Percentiles rank a stretch among this genome's conserved stretches.
These are phyloP conservation scores for Phytophthora foliorum DNA, from an alignment of 352 stramenopile species.

Conservation along the genomic window DNA sequence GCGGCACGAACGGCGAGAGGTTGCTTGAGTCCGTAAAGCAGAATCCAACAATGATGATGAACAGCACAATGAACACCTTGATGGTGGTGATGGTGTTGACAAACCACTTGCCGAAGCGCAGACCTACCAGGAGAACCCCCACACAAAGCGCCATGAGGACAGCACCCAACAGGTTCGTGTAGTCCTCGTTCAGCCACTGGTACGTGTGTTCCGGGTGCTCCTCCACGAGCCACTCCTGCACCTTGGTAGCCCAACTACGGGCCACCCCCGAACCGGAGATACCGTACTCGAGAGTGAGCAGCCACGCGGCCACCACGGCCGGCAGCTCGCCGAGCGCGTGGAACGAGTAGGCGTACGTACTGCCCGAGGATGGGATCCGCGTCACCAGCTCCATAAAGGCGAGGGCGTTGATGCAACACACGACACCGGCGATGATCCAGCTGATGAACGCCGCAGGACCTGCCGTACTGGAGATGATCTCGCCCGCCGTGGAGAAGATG, in stretches of 20 bases:
- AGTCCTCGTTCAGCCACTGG: constrained; percentile 66
- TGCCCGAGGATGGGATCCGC: constrained; percentile 89
- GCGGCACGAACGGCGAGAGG: constrained; percentile 87
- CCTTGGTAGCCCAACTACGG: constrained; percentile 93
- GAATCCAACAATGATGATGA: constrained; percentile 94
- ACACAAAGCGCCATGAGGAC: constrained; percentile 80
- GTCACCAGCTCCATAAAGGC: constrained; percentile 93
- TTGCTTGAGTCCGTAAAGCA: constrained; percentile 85
- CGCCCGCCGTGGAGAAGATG: constrained; percentile 87
- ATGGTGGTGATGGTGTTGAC: constrained; percentile 90
- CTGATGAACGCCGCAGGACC: constrained; percentile 85
- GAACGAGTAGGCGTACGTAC: constrained; percentile 94
- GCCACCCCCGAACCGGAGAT: constrained; percentile 92
- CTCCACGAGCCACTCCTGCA: constrained; percentile 70
- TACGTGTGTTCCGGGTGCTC: constrained; percentile 53
- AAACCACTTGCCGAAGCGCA: constrained; percentile 91
- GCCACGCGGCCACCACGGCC: constrained; percentile 88
- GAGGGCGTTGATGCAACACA: constrained; percentile 83
- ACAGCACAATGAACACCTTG: constrained; percentile 89
- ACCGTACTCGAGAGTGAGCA: constrained; percentile 94
- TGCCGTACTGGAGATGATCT: constrained; percentile 79
- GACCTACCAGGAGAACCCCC: constrained; percentile 74
- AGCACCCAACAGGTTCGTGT: constrained; percentile 69
- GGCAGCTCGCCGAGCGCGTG: constrained; percentile 92
- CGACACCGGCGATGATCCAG: constrained; percentile 83